Percentiles rank a stretch among this genome's conserved stretches.
Evolutionary conservation across 169 alveolate species (phyloP).

Genomic region (Plasmodium gonderi): DNA sequence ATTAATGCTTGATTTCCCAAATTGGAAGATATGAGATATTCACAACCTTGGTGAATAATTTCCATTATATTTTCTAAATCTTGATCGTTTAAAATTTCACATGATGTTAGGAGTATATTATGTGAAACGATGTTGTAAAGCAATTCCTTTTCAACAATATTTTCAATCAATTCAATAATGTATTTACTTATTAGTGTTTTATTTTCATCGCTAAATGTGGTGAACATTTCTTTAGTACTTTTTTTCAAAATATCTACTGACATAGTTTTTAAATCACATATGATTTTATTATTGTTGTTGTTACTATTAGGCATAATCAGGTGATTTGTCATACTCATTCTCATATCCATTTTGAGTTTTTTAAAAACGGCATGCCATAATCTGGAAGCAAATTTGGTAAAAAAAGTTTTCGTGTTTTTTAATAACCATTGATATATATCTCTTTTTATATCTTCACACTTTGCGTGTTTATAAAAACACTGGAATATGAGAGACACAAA

Average conservation of each 20-base stretch:
- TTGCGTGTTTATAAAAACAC: constrained; percentile 68
- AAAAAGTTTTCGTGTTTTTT: constrained; percentile 27
- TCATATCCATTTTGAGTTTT: constrained; percentile 20
- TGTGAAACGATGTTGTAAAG: constrained; percentile 58
- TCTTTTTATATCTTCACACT: constrained; percentile 23
- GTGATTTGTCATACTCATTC: constrained; percentile 24
- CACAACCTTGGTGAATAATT: constrained; percentile 72
- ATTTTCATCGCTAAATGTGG: constrained; percentile 34
- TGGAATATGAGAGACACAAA: constrained; percentile 62
- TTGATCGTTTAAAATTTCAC: constrained; percentile 17
- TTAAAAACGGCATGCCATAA: constrained; percentile 62
- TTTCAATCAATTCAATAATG: constrained; percentile 54
- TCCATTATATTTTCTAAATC: constrained; percentile 57
- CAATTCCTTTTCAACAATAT: constrained; percentile 53
- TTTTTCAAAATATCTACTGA: constrained; percentile 33
- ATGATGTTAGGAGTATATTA: constrained; percentile 19
- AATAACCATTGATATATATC: constrained; percentile 28
- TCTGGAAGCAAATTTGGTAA: constrained; percentile 67
- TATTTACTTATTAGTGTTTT: constrained; percentile 4
- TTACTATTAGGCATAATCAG: constrained; percentile 39
- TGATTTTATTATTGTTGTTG: neutral
- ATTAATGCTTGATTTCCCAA: constrained; percentile 68
- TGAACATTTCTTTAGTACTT: constrained; percentile 26
- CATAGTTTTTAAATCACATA: constrained; percentile 8
- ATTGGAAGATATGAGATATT: constrained; percentile 60